A percentile compares a stretch with the other conserved stretches of the same genome.
Conservation (phyloP, 805 yeast species). For the Saturnispora dispora region DNA sequence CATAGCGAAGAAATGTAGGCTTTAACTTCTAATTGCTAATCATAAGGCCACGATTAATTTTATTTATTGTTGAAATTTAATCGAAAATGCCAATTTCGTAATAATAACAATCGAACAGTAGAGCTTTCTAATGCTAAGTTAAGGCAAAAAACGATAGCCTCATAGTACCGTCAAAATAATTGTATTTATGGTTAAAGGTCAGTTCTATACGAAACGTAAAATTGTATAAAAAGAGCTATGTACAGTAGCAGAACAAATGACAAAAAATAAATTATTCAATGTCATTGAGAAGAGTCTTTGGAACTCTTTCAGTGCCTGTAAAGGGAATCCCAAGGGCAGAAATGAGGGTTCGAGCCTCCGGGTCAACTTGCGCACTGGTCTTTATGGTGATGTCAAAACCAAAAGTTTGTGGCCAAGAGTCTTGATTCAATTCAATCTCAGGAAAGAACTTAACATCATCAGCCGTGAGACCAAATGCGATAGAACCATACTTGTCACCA, state of each 20-base stretch:
- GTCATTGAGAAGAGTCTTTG: slow-evolving; percentile 23
- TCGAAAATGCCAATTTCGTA: not conserved
- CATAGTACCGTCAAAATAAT: too few species aligned
- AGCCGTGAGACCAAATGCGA: slow-evolving; percentile 73
- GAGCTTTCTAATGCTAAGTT: too few species aligned
- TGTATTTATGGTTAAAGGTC: not conserved
- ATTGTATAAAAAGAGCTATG: slow-evolving; percentile 1
- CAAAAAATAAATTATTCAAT: not conserved
- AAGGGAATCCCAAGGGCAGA: slow-evolving; percentile 82
- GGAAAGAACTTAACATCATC: slow-evolving; percentile 81
- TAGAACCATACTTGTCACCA: slow-evolving; percentile 81
- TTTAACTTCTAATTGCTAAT: too few species aligned
- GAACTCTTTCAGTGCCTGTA: slow-evolving; percentile 39
- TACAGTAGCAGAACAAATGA: not conserved
- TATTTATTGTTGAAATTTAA: not conserved
- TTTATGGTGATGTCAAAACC: slow-evolving; percentile 81
- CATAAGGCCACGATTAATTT: too few species aligned
- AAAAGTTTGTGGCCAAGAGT: slow-evolving; percentile 76
- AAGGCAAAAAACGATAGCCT: not conserved
- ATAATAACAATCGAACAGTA: not conserved
- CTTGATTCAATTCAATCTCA: slow-evolving; percentile 84
- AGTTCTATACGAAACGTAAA: not conserved
- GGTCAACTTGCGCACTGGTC: slow-evolving; percentile 84
- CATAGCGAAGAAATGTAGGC: too few species aligned
- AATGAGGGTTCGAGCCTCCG: slow-evolving; percentile 76